These are phyloP conservation scores for Murraya paniculata DNA, from an alignment of 345 rosid genomes.

Conservation along the genomic window DNA sequence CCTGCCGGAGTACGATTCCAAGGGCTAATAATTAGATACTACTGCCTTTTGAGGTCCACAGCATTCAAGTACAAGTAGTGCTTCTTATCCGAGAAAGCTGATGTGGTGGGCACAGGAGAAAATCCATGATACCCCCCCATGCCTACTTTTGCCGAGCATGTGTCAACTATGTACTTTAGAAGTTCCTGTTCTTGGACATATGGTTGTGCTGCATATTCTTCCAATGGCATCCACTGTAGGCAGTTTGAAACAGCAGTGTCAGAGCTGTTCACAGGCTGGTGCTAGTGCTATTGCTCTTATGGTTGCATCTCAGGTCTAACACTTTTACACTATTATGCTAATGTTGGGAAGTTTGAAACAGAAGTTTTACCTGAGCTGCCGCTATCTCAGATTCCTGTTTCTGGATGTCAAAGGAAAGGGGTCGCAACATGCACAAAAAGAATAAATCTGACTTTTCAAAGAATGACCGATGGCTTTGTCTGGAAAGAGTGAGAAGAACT, in stretches of 20 bases:
- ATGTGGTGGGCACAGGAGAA: conserved; percentile 15
- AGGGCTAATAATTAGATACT: neutral
- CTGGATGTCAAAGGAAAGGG: conserved; percentile 60
- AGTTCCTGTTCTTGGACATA: conserved; percentile 28
- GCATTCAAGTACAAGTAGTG: conserved; percentile 21
- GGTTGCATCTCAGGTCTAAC: neutral
- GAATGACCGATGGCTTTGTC: conserved; percentile 72
- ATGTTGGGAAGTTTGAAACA: neutral
- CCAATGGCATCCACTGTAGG: conserved; percentile 76
- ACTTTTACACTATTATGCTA: neutral
- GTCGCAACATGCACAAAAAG: conserved; percentile 76
- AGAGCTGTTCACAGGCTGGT: neutral
- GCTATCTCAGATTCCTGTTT: conserved; percentile 75
- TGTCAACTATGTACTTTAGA: conserved; percentile 19
- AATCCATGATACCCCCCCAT: conserved; percentile 29
- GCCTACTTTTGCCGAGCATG: conserved; percentile 34
- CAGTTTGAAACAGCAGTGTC: conserved; percentile 15
- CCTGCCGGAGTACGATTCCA: neutral
- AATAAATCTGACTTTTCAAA: conserved; percentile 77
- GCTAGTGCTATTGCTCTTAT: neutral
- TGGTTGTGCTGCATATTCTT: conserved; percentile 41
- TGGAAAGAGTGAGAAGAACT: conserved; percentile 22
- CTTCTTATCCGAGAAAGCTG: conserved; percentile 21
- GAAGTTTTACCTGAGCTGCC: conserved; percentile 61
- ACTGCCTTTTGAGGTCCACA: neutral